phyloP scores from a whole-genome alignment of 2,329 filamentous ascomycete genomes.

The Calonectria naviculata region DNA sequence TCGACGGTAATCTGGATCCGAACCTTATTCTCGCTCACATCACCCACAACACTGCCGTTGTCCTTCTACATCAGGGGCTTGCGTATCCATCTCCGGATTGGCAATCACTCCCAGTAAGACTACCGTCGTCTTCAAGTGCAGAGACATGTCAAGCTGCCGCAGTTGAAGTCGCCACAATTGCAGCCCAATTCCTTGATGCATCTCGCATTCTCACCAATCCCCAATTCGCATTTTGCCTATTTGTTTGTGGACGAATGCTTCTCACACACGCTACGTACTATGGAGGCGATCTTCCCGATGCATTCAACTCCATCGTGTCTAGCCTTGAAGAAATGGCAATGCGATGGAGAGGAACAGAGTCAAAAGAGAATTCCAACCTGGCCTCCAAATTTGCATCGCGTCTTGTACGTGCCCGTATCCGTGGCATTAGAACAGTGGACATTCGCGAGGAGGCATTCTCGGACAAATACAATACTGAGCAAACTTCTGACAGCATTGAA shows the following conservation, averaged over 20 bases:
- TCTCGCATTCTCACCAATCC: conserved; percentile 23
- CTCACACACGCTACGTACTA: conserved; percentile 25
- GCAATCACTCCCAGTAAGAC: conserved; percentile 21
- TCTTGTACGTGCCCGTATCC: conserved; percentile 8
- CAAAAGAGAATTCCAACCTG: conserved; percentile 11
- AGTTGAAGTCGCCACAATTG: conserved; percentile 25
- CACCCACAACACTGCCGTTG: conserved; percentile 37
- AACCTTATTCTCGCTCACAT: conserved; percentile 46
- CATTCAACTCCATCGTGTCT: conserved; percentile 23
- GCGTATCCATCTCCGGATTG: conserved; percentile 34
- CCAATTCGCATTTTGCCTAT: conserved; percentile 31
- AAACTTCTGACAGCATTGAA: neutral
- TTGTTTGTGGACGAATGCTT: conserved; percentile 29
- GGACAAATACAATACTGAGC: conserved; percentile 5
- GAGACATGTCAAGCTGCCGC: conserved; percentile 32
- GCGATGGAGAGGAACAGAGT: conserved; percentile 24
- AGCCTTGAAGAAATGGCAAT: conserved; percentile 23
- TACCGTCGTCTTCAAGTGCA: conserved; percentile 29
- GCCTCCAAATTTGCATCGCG: conserved; percentile 30
- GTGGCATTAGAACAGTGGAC: neutral
- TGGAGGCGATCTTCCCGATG: neutral
- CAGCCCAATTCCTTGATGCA: conserved; percentile 21
- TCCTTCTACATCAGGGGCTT: conserved; percentile 37
- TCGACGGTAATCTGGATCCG: conserved; percentile 53
- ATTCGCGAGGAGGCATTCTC: conserved; percentile 29